Conservation (phyloP, 2,329 filamentous ascomycete species). For the Clathrospora elynae region DNA sequence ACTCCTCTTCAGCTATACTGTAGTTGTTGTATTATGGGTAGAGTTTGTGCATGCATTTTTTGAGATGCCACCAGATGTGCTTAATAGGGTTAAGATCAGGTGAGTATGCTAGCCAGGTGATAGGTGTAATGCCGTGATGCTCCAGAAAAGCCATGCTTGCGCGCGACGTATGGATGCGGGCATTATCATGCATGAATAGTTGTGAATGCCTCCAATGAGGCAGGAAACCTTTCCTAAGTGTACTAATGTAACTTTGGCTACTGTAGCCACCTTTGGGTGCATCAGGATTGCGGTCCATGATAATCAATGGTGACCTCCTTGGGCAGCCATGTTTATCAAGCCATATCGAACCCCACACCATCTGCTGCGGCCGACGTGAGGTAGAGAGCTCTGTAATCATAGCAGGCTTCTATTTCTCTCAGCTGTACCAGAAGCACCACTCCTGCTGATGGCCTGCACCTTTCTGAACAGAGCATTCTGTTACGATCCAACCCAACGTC, state of each 20-base stretch:
- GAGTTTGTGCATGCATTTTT: constrained; percentile 22
- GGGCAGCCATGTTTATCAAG: constrained; percentile 5
- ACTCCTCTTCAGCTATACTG: constrained; percentile 9
- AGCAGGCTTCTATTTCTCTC: constrained; percentile 22
- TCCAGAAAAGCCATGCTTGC: constrained; percentile 15
- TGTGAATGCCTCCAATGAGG: constrained; percentile 7
- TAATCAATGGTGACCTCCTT: constrained; percentile 7
- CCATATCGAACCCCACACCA: constrained; percentile 26
- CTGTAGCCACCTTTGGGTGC: constrained; percentile 10
- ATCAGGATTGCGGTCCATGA: constrained; percentile 19
- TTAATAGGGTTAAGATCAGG: constrained; percentile 40
- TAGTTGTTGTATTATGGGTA: constrained; percentile 23
- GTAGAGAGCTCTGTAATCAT: constrained; percentile 20
- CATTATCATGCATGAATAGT: constrained; percentile 30
- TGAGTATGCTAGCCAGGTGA: constrained; percentile 28
- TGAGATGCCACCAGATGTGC: constrained; percentile 29
- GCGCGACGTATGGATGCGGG: constrained; percentile 23
- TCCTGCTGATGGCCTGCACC: too few relatives aligned
- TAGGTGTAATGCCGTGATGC: constrained; percentile 15
- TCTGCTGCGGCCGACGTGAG: constrained; percentile 7
- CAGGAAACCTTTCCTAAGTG: constrained; percentile 15
- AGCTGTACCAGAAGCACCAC: constrained; percentile 17
- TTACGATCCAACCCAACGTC: too few relatives aligned
- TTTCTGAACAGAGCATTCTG: too few relatives aligned
- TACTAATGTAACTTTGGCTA: constrained; percentile 13